phyloP scores from a whole-genome alignment of 148 eudicot species.

The Fagopyrum tataricum region DNA sequence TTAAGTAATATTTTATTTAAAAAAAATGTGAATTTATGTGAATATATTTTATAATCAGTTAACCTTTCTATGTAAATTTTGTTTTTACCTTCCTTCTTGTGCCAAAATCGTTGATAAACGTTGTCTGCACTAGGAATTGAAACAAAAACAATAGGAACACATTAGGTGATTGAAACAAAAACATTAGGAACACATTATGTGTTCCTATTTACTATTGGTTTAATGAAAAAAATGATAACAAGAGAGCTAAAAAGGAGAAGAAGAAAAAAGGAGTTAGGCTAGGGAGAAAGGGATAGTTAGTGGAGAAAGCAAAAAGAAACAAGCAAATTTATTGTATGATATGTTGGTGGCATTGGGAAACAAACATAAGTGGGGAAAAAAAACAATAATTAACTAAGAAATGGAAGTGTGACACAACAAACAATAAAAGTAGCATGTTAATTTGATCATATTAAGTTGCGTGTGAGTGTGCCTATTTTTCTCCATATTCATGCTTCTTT shows the following conservation, averaged over 20 bases:
- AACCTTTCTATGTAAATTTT: too few relatives aligned
- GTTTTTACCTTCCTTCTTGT: too few relatives aligned
- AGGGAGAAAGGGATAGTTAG: background rate
- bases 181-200: too few relatives aligned
- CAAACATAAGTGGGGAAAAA: constrained; percentile 2
- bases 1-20: too few relatives aligned
- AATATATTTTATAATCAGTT: too few relatives aligned
- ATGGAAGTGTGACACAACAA: constrained; percentile 11
- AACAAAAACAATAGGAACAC: too few relatives aligned
- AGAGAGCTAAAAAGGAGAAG: background rate
- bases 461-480: background rate
- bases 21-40: too few relatives aligned
- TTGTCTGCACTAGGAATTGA: too few relatives aligned
- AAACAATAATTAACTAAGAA: background rate
- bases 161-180: too few relatives aligned
- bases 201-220: too few relatives aligned
- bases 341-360: constrained; percentile 4
- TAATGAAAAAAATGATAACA: background rate
- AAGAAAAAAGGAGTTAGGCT: background rate
- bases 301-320: constrained; percentile 9
- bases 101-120: too few relatives aligned
- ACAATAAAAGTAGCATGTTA: constrained; percentile 9
- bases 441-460: background rate
- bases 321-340: constrained; percentile 8
- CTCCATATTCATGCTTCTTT: constrained; percentile 8